Evolutionary conservation across 305 asterid genomes (phyloP).

Genomic region (Solanum hybrid): DNA sequence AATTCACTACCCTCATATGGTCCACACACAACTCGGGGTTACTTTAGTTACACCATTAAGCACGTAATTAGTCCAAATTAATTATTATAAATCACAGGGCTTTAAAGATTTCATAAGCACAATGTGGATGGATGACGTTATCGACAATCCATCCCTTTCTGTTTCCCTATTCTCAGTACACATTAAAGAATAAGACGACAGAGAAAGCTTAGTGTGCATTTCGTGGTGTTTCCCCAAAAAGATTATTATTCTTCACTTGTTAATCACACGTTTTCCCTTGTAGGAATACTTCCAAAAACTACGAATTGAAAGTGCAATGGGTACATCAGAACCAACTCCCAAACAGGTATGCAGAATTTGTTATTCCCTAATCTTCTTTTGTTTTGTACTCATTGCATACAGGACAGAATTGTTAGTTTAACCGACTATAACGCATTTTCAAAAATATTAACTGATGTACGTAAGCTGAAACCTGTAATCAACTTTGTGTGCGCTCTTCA

Average conservation of each 20-base stretch:
- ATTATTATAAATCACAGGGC: neutral
- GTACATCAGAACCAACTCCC: constrained; percentile 70
- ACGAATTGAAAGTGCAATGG: constrained; percentile 76
- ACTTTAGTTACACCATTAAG: neutral
- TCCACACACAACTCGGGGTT: neutral
- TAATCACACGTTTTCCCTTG: constrained; percentile 6
- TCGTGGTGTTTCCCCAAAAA: neutral
- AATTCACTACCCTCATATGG: neutral
- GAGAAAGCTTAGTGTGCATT: neutral
- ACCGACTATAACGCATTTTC: neutral
- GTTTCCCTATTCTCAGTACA: neutral
- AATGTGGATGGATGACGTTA: neutral
- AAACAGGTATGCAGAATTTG: constrained; percentile 50
- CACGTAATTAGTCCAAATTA: neutral
- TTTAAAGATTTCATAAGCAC: neutral
- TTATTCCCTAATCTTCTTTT: neutral
- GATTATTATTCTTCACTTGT: neutral
- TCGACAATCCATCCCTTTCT: neutral
- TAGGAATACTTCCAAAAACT: constrained; percentile 86
- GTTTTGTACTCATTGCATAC: neutral
- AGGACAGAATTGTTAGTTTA: neutral
- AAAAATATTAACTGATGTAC: neutral
- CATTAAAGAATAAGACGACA: neutral
- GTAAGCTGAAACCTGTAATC: neutral
- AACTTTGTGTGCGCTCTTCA: neutral